Base-by-base conservation (phyloP, 176 grass and related monocot genomes). In the Rhynchospora pubera region DNA sequence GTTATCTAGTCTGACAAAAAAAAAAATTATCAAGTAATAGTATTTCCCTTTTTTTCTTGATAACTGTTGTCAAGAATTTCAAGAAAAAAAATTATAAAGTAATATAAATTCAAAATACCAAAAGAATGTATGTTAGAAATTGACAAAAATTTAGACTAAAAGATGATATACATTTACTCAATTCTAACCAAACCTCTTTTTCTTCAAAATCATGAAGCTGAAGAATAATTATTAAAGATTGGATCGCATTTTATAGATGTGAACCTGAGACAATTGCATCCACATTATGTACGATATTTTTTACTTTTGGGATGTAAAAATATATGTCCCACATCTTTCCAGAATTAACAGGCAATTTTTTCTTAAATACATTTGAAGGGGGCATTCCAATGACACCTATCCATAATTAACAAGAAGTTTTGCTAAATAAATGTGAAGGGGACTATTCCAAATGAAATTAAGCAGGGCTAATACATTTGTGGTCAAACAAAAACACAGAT, bases 401-500 rank as follows among this genome's bases (percentile, higher is more conserved):
- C 42, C 15, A 72, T 42, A 13, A 50, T 51, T 26, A 73, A 48
- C 45, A 48, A 51, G 9, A 19, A 3, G 69, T 26, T 73, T 51
- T 48, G 45, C 3, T 48, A 73, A 73, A 24, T 73, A 73, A 50
- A 50, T 24, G 48, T 73, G 69, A 73, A 48, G 9, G 45, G 0
- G 22, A 75, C 71, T 75, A 7, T 26, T 75, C 21, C 22, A 53
- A 75, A 52, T 75, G 47, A 52, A 53, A 75, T 28, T 52, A 75
- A 53, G 45, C 71, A 75, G 46, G 19, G 71, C 47, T 69, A 52
- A 53, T 4, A 75, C 19, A 51, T 52, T 26, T 64, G 23, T 65
- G 57, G 30, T 81, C 79, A 63, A 81, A 81, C 13, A 81, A 81
- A 69, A 65, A 65, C 18, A 75, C 57, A 47, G 34, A 65, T 81